phyloP scores from a whole-genome alignment of 2,329 filamentous ascomycete genomes.

The Macrophomina tecta region DNA sequence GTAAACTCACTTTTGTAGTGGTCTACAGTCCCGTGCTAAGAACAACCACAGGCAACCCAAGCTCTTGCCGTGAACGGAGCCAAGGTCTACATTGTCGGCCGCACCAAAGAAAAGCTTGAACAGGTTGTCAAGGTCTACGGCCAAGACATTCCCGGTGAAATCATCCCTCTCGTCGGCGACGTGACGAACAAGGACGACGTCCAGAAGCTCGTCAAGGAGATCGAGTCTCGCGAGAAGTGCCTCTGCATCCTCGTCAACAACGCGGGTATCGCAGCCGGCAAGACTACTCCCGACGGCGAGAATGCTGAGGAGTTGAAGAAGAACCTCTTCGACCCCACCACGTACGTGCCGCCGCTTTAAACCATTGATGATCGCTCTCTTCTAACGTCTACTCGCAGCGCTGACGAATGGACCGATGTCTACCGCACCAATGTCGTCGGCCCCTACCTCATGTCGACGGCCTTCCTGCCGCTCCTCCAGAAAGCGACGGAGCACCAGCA shows the following conservation, averaged over 20 bases:
- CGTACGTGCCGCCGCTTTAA: conserved; percentile 24
- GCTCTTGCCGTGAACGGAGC: conserved; percentile 54
- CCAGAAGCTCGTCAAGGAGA: conserved; percentile 49
- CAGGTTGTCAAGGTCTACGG: conserved; percentile 52
- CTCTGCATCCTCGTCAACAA: conserved; percentile 57
- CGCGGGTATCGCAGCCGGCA: conserved; percentile 51
- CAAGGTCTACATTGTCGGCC: conserved; percentile 57
- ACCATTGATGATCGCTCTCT: not conserved
- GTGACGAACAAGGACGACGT: conserved; percentile 53
- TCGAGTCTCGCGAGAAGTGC: conserved; percentile 51
- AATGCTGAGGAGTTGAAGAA: conserved; percentile 52
- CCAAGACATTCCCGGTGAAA: conserved; percentile 52
- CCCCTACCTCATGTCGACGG: conserved; percentile 55
- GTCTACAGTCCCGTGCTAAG: not conserved
- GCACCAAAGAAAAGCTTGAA: conserved; percentile 56
- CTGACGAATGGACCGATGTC: conserved; percentile 53
- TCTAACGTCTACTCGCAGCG: conserved; percentile 33
- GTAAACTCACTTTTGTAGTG: not conserved
- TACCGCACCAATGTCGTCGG: conserved; percentile 56
- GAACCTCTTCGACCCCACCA: conserved; percentile 52
- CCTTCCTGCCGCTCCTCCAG: conserved; percentile 54
- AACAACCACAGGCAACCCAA: conserved; percentile 41
- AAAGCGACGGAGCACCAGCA: conserved; percentile 49
- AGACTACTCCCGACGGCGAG: conserved; percentile 46
- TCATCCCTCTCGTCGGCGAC: conserved; percentile 54